Base-by-base conservation (phyloP, 352 stramenopile species). In the Globisporangium spiculum region DNA sequence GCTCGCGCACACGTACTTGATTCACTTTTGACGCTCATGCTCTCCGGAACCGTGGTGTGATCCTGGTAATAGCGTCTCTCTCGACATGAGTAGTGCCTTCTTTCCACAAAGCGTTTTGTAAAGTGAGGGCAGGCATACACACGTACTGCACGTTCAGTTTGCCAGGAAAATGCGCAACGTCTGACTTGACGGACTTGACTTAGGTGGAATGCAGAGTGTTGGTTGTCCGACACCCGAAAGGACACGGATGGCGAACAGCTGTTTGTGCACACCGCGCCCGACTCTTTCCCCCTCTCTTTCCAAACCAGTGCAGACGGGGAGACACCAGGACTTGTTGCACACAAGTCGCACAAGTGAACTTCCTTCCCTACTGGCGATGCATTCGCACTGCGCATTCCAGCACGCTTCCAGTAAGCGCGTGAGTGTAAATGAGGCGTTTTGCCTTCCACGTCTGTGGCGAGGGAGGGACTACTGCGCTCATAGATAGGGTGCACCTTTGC, bases 161-260 rank as follows among this genome's bases (percentile, higher is more conserved):
- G 7, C 41, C 16, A 50, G 30, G 30, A 8, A 44, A 44, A 44
- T 44, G 36, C 36, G 53, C 18, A 26, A 27, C 6, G 54, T 60
- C 27, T 60, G 54, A 60, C 54, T 59, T 16, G 54, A 44, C 7
- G 12, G 36, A 44, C 12, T 44, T 46, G 12, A 50, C 14, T 50
- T n/a, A 16, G 41, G 41, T n/a, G 20, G 18, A 20, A 6, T 41
- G 27, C 27, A 44, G 54, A 60, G 27, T 60, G 27, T 44, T 60
- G 54, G 27, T 60, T 27, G 18, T 26, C 54, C 54, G 16, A 26
- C 54, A 27, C 27, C 54, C 27, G 54, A 60, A 60, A 60, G 54
- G 54, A 44, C 54, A 27, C 27, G 27, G 54, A 22, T 26, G 18
- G 24, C 27, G 27, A 60, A 44, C 54, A 60, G 54, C 18, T 44